A percentile compares a stretch with the other conserved stretches of the same genome.
Evolutionary conservation across 805 yeast genomes (phyloP).

Genomic region (Helenozyma rhizophorensis): DNA sequence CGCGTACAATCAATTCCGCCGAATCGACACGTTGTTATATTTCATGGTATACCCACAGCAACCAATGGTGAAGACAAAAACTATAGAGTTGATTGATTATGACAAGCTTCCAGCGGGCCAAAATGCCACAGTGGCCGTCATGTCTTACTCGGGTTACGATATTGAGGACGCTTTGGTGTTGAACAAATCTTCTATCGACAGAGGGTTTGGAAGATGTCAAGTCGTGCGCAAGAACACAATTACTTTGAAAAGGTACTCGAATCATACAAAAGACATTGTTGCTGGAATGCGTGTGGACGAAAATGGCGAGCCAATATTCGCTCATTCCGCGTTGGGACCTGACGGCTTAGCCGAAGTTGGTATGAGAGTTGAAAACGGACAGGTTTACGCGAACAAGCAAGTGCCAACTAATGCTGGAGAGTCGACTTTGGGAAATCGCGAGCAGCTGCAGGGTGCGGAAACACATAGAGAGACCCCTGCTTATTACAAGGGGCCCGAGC

Average conservation of each 20-base stretch:
- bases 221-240: conserved; percentile 90
- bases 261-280: conserved; percentile 86
- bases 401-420: conserved; percentile 86
- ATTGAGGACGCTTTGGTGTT: conserved; percentile 97
- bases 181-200: conserved; percentile 87
- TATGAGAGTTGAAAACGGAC: conserved; percentile 83
- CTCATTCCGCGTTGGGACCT: conserved; percentile 82
- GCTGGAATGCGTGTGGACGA: conserved; percentile 90
- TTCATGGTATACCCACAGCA: conserved; percentile 99
- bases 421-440: conserved; percentile 42
- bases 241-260: conserved; percentile 84
- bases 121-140: conserved; percentile 97
- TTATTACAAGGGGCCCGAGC: conserved; percentile 90
- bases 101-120: conserved; percentile 98
- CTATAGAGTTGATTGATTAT: conserved; percentile 91
- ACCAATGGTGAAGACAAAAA: conserved; percentile 97
- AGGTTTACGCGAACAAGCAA: conserved; percentile 87
- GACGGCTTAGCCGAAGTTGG: conserved; percentile 98
- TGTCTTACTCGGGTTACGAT: conserved; percentile 99
- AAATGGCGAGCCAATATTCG: conserved; percentile 74
- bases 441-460: conserved; percentile 41
- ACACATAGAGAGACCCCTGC: conserved; percentile 87
- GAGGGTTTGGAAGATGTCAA: conserved; percentile 98
- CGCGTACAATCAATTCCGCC: conserved; percentile 92
- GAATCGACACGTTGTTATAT: conserved; percentile 91